Base-by-base conservation (phyloP, 2,329 filamentous ascomycete species). In the Emericellopsis cladophorae region DNA sequence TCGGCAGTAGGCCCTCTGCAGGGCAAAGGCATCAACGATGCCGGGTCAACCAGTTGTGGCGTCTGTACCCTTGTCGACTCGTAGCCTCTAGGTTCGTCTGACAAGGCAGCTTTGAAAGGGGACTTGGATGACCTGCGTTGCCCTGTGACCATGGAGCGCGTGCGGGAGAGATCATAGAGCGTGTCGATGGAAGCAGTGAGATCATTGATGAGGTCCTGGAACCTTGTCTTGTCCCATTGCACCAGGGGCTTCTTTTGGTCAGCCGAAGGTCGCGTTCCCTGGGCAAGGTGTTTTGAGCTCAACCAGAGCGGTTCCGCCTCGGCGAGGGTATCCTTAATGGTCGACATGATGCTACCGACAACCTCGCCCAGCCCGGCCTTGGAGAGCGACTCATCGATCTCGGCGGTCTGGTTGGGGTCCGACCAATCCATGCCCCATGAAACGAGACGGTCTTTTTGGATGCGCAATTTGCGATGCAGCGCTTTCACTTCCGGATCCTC, bases 381-480 rank as follows among this genome's bases (percentile, higher is more conserved):
- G 51, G 82, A 84, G 8, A 81, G 65, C 12, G 75, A 76, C 52
- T 79, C 76, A 51, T 81, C 77, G 46, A 89, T 88, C 57, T 84
- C 77, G 51, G 76, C 74, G 44, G 79, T 70, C 52, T 80, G 72
- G 48, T 68, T 73, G 14, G 80, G 77, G 55, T 88, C 83, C 42
- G 79, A 84, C 84, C 84, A 90, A 57, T 87, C 81, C 40, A 87
- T 65, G 0, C 84, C 84, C 84, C 84, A 90, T 45, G 78, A 81
- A 44, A 85, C 78, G 37, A 89, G 67, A 14, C 84, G 72, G 61
- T 88, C 82, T 56, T 85, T 86, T 52, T 89, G 84, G 49, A 88
- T 87, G 47, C 81, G 75, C 48, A 87, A 74, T 56, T 85, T 86
- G 46, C 82, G 79, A 55, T 88, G 81, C 26, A 89, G 65, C 14